These are phyloP conservation scores for Scedosporium minutisporum DNA, from an alignment of 2,329 filamentous ascomycete species.

Conservation along the genomic window DNA sequence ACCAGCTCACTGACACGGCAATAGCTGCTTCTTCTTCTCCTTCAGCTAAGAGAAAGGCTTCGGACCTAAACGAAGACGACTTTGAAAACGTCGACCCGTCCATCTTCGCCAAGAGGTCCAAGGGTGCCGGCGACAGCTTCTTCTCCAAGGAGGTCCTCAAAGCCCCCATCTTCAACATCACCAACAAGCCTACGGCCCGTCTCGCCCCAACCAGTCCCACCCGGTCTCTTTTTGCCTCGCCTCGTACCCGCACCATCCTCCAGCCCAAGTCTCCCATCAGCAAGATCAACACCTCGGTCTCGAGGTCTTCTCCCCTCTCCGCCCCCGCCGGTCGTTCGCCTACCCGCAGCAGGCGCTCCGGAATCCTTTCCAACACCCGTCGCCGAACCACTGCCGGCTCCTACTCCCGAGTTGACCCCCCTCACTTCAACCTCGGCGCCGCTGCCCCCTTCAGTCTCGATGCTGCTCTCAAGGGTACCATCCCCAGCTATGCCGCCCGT, in stretches of 20 bases:
- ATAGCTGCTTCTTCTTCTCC: constrained; percentile 19
- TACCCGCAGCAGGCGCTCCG: constrained; percentile 57
- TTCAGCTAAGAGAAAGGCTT: constrained; percentile 47
- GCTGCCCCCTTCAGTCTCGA: constrained; percentile 72
- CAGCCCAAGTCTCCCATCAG: constrained; percentile 43
- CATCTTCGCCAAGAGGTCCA: constrained; percentile 49
- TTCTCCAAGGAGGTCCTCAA: constrained; percentile 38
- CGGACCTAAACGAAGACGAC: constrained; percentile 36
- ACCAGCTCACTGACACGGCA: constrained; percentile 15
- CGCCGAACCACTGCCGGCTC: constrained; percentile 43
- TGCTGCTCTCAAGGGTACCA: constrained; percentile 69
- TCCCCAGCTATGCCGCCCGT: constrained; percentile 49
- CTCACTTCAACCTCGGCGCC: constrained; percentile 43
- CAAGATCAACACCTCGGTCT: constrained; percentile 32
- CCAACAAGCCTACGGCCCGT: constrained; percentile 28
- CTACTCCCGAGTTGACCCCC: constrained; percentile 62
- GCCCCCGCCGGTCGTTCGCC: constrained; percentile 77
- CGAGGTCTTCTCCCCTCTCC: constrained; percentile 45
- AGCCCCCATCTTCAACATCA: constrained; percentile 31
- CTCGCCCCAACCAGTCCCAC: constrained; percentile 21
- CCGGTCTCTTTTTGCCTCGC: constrained; percentile 18
- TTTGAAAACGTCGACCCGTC: constrained; percentile 53
- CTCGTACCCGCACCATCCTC: constrained; percentile 35
- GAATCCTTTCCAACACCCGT: constrained; percentile 59
- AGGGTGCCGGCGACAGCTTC: constrained; percentile 32